These are phyloP conservation scores for Phaseolus lunatus DNA, from an alignment of 306 rosid species.

Conservation along the genomic window DNA sequence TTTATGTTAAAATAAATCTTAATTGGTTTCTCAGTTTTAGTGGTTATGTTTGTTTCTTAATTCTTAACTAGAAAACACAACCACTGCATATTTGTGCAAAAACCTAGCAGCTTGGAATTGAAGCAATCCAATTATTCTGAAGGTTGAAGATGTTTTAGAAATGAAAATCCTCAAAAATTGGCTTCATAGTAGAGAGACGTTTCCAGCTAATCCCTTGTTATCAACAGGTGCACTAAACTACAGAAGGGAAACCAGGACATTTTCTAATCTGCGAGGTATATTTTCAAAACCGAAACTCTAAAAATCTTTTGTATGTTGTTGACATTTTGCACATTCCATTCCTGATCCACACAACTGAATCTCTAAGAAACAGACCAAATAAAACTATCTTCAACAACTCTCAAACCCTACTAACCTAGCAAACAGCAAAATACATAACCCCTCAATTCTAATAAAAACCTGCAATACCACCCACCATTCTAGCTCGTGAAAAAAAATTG, in stretches of 20 bases:
- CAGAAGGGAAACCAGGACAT: neutral
- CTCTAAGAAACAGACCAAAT: neutral
- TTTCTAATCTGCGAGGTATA: neutral
- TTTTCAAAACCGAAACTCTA: neutral
- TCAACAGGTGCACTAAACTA: neutral
- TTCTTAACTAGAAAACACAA: too few species aligned
- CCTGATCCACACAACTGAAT: neutral
- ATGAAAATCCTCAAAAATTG: constrained; percentile 13
- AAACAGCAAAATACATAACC: neutral
- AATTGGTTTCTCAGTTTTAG: too few species aligned
- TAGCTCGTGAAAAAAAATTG: neutral
- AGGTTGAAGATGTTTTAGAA: neutral
- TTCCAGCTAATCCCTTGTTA: neutral
- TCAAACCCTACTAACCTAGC: neutral
- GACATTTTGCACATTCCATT: neutral
- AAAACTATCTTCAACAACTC: neutral
- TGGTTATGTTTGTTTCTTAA: too few species aligned
- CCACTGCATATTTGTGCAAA: neutral
- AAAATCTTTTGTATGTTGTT: neutral
- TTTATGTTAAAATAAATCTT: too few species aligned
- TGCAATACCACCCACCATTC: constrained; percentile 16
- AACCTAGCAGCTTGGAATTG: constrained; percentile 7
- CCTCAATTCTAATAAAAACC: neutral
- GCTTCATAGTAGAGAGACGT: neutral
- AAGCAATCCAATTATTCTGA: neutral